phyloP scores from a whole-genome alignment of 2,329 filamentous ascomycete genomes.

The Thelonectria blattea region DNA sequence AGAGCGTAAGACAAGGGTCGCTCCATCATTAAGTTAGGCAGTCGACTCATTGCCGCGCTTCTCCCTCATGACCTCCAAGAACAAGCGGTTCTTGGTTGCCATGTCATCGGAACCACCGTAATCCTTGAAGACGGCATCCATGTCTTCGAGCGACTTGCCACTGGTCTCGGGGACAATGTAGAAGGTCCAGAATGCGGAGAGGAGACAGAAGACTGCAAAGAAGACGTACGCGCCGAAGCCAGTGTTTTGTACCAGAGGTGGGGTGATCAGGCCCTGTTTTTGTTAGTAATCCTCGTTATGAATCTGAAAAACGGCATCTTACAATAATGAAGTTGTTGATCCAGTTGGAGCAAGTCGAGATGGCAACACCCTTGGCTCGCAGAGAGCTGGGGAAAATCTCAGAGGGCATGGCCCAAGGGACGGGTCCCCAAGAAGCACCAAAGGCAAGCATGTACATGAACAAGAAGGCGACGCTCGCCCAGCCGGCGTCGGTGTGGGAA shows the following conservation, averaged over 20 bases:
- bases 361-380: constrained; percentile 67
- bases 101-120: constrained; percentile 18
- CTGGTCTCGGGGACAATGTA: constrained; percentile 63
- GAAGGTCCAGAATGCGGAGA: constrained; percentile 56
- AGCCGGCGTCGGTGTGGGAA: constrained; percentile 34
- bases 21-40: background rate
- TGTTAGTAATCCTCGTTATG: background rate
- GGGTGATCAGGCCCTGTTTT: constrained; percentile 58
- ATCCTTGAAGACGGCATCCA: constrained; percentile 48
- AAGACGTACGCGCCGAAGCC: constrained; percentile 60
- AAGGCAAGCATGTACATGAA: constrained; percentile 65
- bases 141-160: constrained; percentile 58
- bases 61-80: constrained; percentile 17
- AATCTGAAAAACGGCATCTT: background rate
- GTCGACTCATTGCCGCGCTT: constrained; percentile 4
- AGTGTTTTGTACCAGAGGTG: constrained; percentile 49
- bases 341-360: constrained; percentile 66
- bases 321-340: constrained; percentile 66
- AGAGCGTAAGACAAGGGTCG: too few species aligned
- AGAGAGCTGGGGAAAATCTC: constrained; percentile 69
- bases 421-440: constrained; percentile 62
- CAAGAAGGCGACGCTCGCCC: constrained; percentile 39
- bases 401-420: constrained; percentile 54
- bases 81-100: constrained; percentile 20
- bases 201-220: constrained; percentile 63